Evolutionary conservation across 169 alveolate genomes (phyloP), one percentile per base, ranked within the genome.

Genomic region (Plasmodium berghei): DNA sequence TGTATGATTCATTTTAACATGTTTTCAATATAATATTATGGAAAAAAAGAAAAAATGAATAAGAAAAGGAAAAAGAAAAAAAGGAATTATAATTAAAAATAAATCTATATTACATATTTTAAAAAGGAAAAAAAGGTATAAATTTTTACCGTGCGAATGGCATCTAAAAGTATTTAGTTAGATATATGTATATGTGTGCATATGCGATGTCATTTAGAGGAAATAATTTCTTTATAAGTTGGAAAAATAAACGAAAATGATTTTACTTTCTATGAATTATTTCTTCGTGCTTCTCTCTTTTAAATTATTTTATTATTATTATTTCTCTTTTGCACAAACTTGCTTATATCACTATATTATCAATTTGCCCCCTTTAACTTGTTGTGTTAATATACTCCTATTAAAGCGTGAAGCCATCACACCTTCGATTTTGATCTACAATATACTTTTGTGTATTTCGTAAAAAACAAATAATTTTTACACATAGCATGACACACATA

Each of bases 1-100:
- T 75, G 88, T 75, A 74, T 75, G 64, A 75, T 75, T 75, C 88
- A 75, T 75, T 75, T 75, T 62, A 75, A 42, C 88, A 75, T 75
- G 88, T 75, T 75, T 55, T 63, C 75, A 62, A 62, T 75, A 75
- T 26, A 75, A 75, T 46, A 75, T 64, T 75, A 69, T 64, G 88
- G 55, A 42, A 20, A 66, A 66, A 14, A 48, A 54, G 26, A 14
- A 18, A 24, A 9, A 40, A 40, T 42, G 18, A 74, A 74, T 55
- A 54, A 55, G 59, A 52, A 66, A 28, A 20, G 75, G 28, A 48
- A 54, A 46, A 14, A 18, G 52, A 9, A 40, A 40, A 74, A 74
- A 69, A 54, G 42, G 28, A 34, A 67, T 55, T 80, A 66, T 67
- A 64, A 14, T 66, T 54, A 67, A 77, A 69, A 64, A 83, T 67